These are phyloP conservation scores for Nymphaea thermarum DNA, from an alignment of 164 flowering plant genomes.

Conservation along the genomic window DNA sequence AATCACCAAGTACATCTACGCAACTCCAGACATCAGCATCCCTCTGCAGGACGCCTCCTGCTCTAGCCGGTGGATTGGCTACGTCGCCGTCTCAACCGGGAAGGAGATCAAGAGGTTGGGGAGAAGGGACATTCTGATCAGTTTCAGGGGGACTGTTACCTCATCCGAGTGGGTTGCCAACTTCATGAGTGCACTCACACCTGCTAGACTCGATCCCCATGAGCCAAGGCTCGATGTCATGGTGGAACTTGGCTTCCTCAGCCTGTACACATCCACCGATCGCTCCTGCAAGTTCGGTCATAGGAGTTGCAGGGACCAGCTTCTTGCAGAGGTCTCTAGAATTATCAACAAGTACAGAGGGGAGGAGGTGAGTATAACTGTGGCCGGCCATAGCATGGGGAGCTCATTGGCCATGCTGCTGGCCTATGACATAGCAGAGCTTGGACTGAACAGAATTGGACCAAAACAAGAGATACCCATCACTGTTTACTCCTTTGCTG, in stretches of 20 bases:
- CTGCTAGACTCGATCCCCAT: slow-evolving; percentile 55
- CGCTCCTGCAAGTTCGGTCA: slow-evolving; percentile 16
- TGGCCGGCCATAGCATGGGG: slow-evolving; percentile 92
- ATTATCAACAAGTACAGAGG: slow-evolving; percentile 16
- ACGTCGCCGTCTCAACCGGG: slow-evolving; percentile 56
- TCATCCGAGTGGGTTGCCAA: slow-evolving; percentile 65
- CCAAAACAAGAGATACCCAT: slow-evolving; percentile 24
- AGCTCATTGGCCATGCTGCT: slow-evolving; percentile 60
- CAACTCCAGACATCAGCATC: slow-evolving; percentile 47
- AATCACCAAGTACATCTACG: slow-evolving; percentile 72
- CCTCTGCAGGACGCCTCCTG: slow-evolving; percentile 32
- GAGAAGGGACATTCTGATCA: slow-evolving; percentile 51
- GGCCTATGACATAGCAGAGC: slow-evolving; percentile 69
- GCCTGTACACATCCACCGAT: slow-evolving; percentile 22
- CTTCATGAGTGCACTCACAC: slow-evolving; percentile 63
- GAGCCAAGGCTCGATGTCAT: slow-evolving; percentile 41
- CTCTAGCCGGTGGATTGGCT: slow-evolving; percentile 62
- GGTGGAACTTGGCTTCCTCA: slow-evolving; percentile 38
- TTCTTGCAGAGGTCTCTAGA: slow-evolving; percentile 20
- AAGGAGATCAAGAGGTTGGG: slow-evolving; percentile 34
- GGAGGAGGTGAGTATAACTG: slow-evolving; percentile 60
- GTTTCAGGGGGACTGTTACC: slow-evolving; percentile 73
- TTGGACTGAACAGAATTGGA: slow-evolving; percentile 30
- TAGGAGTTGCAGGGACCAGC: slow-evolving; percentile 26
- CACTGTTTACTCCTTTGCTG: slow-evolving; percentile 67